Base-by-base conservation (phyloP, 352 stramenopile genomes). In the Globisporangium carolinianum region DNA sequence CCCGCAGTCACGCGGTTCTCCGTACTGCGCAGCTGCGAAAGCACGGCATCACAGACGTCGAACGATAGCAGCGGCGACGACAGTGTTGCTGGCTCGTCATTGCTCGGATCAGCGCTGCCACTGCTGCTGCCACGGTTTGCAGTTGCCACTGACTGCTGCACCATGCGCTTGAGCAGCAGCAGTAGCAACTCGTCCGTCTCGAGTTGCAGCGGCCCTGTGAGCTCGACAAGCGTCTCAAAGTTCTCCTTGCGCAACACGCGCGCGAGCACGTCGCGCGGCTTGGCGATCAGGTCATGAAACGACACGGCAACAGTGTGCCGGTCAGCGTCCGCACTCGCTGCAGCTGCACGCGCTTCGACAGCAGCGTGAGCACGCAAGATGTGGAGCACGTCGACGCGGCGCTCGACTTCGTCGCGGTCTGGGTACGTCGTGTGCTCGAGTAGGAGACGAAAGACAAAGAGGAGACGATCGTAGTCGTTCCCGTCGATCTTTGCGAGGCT, bases 181-280 rank as follows among this genome's bases (percentile, higher is more conserved):
- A 93, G 91, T 56, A 87, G 70, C 15, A 90, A 35, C 53, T 93
- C 79, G 54, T 93, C 79, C 1, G 73, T 65, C 17, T 91, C 66
- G 8, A 93, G 60, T 14, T 72, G 73, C 52, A 93, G 65, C 17
- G 82, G 79, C 14, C 66, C 58, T 7, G 60, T 69, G 10, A 91
- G 62, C 7, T 72, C 69, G 35, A 82, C 68, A 45, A 91, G 62
- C 37, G 65, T 56, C 39, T 53, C 66, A 42, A 89, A 81, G 53
- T 79, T 91, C 14, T 76, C 61, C 11, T 69, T 76, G 0, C 51
- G 76, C 41, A 87, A 52, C 7, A 86, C 38, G 18, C 62, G 53
- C 14, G 74, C 62, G 6, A 94, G 61, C 3, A 91, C 67, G n/a
- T 83, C 66, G 47, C 67, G 68, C 32, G 83, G 79, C 32, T 87